phyloP scores from a whole-genome alignment of 2,329 filamentous ascomycete genomes.

The Alternaria sp. region DNA sequence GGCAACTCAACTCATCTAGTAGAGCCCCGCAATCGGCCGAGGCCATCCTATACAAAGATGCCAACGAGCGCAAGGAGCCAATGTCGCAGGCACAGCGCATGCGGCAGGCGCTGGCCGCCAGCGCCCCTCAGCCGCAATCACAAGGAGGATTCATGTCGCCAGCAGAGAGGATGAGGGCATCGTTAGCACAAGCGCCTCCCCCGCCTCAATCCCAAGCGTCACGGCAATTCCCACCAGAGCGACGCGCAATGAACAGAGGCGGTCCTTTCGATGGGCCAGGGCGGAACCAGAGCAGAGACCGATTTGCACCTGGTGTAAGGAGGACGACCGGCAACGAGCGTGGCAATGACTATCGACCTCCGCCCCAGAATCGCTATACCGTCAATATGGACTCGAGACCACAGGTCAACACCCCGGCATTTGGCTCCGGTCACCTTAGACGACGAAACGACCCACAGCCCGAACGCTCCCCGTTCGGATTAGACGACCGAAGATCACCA shows the following conservation, averaged over 20 bases:
- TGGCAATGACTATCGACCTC: slow-evolving; percentile 4
- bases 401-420: slow-evolving; percentile 32
- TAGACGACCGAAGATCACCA: slow-evolving; percentile 4
- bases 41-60: slow-evolving; percentile 35
- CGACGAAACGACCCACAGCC: slow-evolving; percentile 32
- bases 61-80: slow-evolving; percentile 18
- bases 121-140: slow-evolving; percentile 17
- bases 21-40: slow-evolving; percentile 40
- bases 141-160: slow-evolving; percentile 24
- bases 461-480: background rate
- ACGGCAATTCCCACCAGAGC: slow-evolving; percentile 19
- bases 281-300: slow-evolving; percentile 26
- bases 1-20: slow-evolving; percentile 42
- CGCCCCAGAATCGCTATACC: slow-evolving; percentile 27
- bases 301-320: slow-evolving; percentile 16
- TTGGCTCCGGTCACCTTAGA: slow-evolving; percentile 33
- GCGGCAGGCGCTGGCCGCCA: slow-evolving; percentile 31
- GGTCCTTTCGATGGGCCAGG: slow-evolving; percentile 20
- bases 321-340: slow-evolving; percentile 3
- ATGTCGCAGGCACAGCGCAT: slow-evolving; percentile 38
- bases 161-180: slow-evolving; percentile 24
- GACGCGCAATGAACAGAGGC: slow-evolving; percentile 21
- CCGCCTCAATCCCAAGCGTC: slow-evolving; percentile 14
- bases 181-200: slow-evolving; percentile 12
- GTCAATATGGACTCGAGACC: slow-evolving; percentile 43